Evolutionary conservation across 805 yeast species (phyloP).

Genomic region (Nakazawaea sp.): DNA sequence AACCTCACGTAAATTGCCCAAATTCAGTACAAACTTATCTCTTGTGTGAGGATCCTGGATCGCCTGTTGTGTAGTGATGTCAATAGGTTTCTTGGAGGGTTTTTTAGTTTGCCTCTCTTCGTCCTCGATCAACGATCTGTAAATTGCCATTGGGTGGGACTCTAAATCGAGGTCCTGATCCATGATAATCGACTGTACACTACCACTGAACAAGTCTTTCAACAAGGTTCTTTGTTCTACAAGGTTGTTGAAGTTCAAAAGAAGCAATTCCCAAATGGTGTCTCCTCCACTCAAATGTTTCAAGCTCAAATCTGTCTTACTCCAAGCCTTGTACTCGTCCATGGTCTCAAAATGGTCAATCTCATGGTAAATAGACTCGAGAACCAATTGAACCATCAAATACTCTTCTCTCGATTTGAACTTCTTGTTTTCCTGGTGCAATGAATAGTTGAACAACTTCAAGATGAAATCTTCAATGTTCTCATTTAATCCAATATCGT

Average conservation of each 20-base stretch:
- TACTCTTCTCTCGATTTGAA: conserved; percentile 61
- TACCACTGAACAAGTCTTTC: conserved; percentile 32
- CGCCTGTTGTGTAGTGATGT: conserved; percentile 55
- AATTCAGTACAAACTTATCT: conserved; percentile 58
- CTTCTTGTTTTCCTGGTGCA: conserved; percentile 12
- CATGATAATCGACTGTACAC: conserved; percentile 31
- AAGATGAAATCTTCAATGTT: conserved; percentile 28
- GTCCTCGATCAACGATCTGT: conserved; percentile 29
- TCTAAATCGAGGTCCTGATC: conserved; percentile 60
- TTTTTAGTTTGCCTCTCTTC: conserved; percentile 25
- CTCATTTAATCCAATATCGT: conserved; percentile 18
- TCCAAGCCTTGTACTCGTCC: conserved; percentile 17
- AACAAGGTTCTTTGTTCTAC: conserved; percentile 41
- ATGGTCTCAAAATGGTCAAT: conserved; percentile 20
- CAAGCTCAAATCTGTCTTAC: conserved; percentile 16
- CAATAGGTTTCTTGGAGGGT: conserved; percentile 28
- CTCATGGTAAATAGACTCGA: conserved; percentile 35
- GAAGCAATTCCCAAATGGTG: conserved; percentile 37
- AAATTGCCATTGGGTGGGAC: conserved; percentile 67
- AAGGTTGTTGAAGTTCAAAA: conserved; percentile 36
- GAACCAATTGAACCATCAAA: conserved; percentile 53
- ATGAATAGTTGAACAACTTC: conserved; percentile 24
- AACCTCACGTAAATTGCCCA: conserved; percentile 68
- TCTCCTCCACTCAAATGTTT: conserved; percentile 3
- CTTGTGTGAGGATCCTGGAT: conserved; percentile 77